These are phyloP conservation scores for Peronospora tabacina DNA, from an alignment of 352 stramenopile species.

Conservation along the genomic window DNA sequence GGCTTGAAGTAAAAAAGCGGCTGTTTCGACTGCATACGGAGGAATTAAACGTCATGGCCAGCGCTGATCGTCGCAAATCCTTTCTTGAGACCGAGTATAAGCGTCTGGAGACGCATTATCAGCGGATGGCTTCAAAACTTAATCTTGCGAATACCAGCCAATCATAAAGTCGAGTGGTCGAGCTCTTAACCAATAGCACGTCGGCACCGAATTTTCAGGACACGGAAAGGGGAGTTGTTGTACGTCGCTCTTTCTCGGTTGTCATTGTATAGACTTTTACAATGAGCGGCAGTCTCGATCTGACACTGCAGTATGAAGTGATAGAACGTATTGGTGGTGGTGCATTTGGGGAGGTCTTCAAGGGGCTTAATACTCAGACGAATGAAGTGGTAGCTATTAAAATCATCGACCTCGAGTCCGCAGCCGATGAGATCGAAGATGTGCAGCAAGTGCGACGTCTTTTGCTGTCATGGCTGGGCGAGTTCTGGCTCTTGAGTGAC, in stretches of 20 bases:
- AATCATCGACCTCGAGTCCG: conserved; percentile 82
- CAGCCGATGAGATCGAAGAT: conserved; percentile 80
- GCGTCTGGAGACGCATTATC: conserved; percentile 44
- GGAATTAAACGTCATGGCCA: conserved; percentile 67
- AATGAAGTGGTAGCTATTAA: conserved; percentile 74
- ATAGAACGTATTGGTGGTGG: conserved; percentile 74
- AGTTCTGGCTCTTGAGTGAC: neutral
- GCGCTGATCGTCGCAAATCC: conserved; percentile 58
- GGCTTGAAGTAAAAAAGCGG: conserved; percentile 77
- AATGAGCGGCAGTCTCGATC: conserved; percentile 47
- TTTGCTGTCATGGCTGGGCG: neutral
- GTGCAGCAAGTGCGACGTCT: conserved; percentile 52
- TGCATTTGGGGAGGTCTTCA: conserved; percentile 79
- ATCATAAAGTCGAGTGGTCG: neutral
- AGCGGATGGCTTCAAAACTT: conserved; percentile 36
- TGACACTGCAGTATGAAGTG: conserved; percentile 63
- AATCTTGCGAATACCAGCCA: conserved; percentile 8
- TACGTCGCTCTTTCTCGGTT: too few relatives aligned
- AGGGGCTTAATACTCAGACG: conserved; percentile 57
- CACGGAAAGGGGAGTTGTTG: neutral
- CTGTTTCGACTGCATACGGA: conserved; percentile 60
- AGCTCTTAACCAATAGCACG: conserved; percentile 9
- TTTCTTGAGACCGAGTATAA: conserved; percentile 68
- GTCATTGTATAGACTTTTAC: neutral
- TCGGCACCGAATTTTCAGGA: neutral